A percentile compares a stretch with the other conserved stretches of the same genome.
Evolutionary conservation across 1,139 yeast genomes (phyloP).

Genomic region (Suhomyces maxii): DNA sequence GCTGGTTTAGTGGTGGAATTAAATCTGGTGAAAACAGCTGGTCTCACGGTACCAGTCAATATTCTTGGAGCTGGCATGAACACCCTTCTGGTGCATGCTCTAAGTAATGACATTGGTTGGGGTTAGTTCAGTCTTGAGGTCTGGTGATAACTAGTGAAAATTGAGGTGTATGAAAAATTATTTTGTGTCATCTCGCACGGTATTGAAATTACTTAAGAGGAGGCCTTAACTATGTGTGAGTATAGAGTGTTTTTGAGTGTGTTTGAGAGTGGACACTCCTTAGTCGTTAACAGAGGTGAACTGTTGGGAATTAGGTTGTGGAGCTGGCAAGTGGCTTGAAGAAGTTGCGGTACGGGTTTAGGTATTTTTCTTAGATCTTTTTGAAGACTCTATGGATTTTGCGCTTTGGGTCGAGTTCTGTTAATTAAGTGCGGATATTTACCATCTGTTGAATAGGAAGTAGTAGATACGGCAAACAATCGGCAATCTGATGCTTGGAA

Average conservation of each 20-base stretch:
- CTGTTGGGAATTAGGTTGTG: too few relatives aligned
- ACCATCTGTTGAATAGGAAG: too few relatives aligned
- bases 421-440: too few relatives aligned
- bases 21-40: constrained; percentile 11
- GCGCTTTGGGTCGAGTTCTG: too few relatives aligned
- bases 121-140: neutral
- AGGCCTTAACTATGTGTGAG: neutral
- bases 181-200: constrained; percentile 9
- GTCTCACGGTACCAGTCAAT: constrained; percentile 5
- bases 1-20: constrained; percentile 14
- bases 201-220: constrained; percentile 1
- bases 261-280: neutral
- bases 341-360: too few relatives aligned
- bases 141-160: neutral
- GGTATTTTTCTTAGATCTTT: too few relatives aligned
- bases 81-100: constrained; percentile 10
- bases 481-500: too few relatives aligned
- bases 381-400: too few relatives aligned
- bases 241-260: neutral
- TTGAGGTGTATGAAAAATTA: constrained; percentile 3
- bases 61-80: constrained; percentile 5
- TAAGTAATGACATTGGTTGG: constrained; percentile 12
- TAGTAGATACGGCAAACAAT: too few relatives aligned
- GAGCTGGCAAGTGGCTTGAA: too few relatives aligned
- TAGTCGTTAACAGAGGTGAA: too few relatives aligned